phyloP scores from a whole-genome alignment of 768 basidiomycete species.

The Lyophyllum shimeji region DNA sequence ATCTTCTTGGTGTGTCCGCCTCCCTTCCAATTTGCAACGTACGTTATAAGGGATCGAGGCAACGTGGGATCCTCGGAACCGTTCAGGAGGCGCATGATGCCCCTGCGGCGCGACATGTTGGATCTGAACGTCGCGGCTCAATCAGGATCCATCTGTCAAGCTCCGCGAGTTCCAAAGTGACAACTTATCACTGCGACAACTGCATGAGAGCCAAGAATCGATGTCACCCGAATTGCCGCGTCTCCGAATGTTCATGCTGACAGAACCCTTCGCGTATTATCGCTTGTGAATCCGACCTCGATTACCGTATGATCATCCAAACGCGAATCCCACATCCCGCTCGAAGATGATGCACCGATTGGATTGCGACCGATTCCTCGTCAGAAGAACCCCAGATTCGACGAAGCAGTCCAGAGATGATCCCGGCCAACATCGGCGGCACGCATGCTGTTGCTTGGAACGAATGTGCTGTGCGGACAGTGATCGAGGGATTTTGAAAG shows the following conservation, averaged over 20 bases:
- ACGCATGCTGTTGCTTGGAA: slow-evolving; percentile 16
- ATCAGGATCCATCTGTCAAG: slow-evolving; percentile 16
- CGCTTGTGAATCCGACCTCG: slow-evolving; percentile 1
- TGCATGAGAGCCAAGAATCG: slow-evolving; percentile 9
- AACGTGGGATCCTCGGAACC: slow-evolving; percentile 31
- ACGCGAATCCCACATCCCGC: slow-evolving; percentile 16
- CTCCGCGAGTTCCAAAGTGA: slow-evolving; percentile 4
- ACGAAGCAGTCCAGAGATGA: slow-evolving; percentile 16
- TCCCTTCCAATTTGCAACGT: neutral
- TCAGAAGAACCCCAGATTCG: slow-evolving; percentile 21
- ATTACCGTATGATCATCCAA: slow-evolving; percentile 12
- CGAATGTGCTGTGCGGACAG: slow-evolving; percentile 12
- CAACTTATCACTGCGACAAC: slow-evolving; percentile 11
- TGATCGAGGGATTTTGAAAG: slow-evolving; percentile 15
- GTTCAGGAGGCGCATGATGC: slow-evolving; percentile 14
- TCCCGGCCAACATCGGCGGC: slow-evolving; percentile 19
- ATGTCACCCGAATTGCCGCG: slow-evolving; percentile 11
- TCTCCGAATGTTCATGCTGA: slow-evolving; percentile 4
- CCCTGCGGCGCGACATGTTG: slow-evolving; percentile 7
- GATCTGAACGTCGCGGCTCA: slow-evolving; percentile 2
- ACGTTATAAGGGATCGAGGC: slow-evolving; percentile 18
- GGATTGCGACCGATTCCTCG: slow-evolving; percentile 16
- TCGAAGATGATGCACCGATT: slow-evolving; percentile 11
- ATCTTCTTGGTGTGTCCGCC: neutral
- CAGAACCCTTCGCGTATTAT: slow-evolving; percentile 11